Evolutionary conservation across 345 rosid genomes (phyloP).

Genomic region (Arabis alpina): DNA sequence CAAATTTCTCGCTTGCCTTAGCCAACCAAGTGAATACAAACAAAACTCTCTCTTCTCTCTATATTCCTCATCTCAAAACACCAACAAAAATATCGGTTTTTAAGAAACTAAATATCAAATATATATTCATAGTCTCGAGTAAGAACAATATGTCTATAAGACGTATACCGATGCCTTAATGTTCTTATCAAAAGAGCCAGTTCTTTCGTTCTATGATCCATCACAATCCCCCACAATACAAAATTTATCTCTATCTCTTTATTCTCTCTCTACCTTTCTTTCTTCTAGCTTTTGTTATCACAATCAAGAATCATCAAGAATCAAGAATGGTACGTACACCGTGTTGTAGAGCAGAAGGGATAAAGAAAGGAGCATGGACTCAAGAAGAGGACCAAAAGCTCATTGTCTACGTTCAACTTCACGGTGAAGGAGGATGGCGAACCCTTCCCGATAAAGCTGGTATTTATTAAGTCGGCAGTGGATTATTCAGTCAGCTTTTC

Average conservation of each 20-base stretch:
- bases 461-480: background rate
- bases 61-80: background rate
- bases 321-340: constrained; percentile 49
- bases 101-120: constrained; percentile 7
- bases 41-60: constrained; percentile 16
- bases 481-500: constrained; percentile 9
- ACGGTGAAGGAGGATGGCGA: constrained; percentile 57
- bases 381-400: constrained; percentile 52
- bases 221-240: background rate
- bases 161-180: constrained; percentile 37
- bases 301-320: constrained; percentile 28
- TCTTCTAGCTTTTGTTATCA: background rate
- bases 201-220: constrained; percentile 13
- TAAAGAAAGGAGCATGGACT: constrained; percentile 58
- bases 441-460: constrained; percentile 53
- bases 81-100: background rate
- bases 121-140: background rate
- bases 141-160: constrained; percentile 25
- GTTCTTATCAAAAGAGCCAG: constrained; percentile 39
- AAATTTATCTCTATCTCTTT: background rate
- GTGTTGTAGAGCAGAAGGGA: constrained; percentile 42
- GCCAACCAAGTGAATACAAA: constrained; percentile 14
- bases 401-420: constrained; percentile 33
- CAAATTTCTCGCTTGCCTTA: constrained; percentile 13
- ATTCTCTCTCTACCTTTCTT: background rate